phyloP scores from a whole-genome alignment of 2,329 filamentous ascomycete species.

The Clonostachys rosea region DNA sequence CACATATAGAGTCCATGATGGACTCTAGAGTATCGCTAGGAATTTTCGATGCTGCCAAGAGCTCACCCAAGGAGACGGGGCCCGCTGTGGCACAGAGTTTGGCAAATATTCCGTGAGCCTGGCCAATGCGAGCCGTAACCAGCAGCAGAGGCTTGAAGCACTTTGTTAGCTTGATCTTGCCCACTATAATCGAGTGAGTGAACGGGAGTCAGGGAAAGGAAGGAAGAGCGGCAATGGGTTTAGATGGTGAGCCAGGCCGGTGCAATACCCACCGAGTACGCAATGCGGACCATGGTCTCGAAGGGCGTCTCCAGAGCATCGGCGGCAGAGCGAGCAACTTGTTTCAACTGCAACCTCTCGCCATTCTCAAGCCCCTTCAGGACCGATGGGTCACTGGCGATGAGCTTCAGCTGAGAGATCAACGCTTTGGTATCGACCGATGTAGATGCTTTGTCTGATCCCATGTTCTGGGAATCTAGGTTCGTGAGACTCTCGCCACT shows the following conservation, averaged over 20 bases:
- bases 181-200: no score
- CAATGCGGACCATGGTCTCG: neutral
- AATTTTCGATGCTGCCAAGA: conserved; percentile 3
- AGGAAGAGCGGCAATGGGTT: no score
- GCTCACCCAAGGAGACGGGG: conserved; percentile 4
- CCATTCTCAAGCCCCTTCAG: neutral
- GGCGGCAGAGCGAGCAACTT: neutral
- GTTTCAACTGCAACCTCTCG: neutral
- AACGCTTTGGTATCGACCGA: neutral
- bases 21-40: conserved; percentile 1
- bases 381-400: neutral
- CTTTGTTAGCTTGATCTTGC: no score
- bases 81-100: conserved; percentile 2
- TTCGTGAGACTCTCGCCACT: no score
- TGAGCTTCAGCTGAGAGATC: neutral
- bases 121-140: conserved; percentile 2
- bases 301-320: neutral
- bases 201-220: no score
- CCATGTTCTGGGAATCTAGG: no score
- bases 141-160: neutral
- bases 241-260: no score
- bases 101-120: conserved; percentile 7
- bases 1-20: conserved; percentile 6
- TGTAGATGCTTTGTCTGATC: no score
- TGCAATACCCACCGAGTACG: no score